A percentile compares a stretch with the other conserved stretches of the same genome.
These are phyloP conservation scores for Mallotus nudiflorus DNA, from an alignment of 345 rosid genomes.

Conservation along the genomic window DNA sequence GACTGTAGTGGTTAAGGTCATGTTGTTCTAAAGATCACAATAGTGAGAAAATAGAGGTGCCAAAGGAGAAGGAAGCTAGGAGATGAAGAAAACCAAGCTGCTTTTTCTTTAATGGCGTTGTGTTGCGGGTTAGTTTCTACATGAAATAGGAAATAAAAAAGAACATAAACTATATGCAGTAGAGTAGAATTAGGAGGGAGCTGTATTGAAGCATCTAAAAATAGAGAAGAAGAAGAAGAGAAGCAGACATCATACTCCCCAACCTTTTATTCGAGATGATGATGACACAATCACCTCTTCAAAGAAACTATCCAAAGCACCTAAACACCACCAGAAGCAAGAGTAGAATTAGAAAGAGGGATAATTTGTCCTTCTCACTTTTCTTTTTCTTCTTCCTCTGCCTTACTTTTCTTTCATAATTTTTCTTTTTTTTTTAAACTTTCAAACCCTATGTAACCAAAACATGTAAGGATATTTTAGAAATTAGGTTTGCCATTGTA, in stretches of 20 bases:
- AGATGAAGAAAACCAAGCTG: slow-evolving; percentile 87
- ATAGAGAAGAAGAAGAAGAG: slow-evolving; percentile 56
- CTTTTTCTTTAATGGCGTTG: slow-evolving; percentile 70
- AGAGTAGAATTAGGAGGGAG: too few species aligned
- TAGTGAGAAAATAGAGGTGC: slow-evolving; percentile 65
- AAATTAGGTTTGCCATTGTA: too few species aligned
- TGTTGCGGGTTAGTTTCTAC: slow-evolving; percentile 64
- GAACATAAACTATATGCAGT: too few species aligned
- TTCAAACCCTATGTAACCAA: too few species aligned
- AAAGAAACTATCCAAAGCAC: slow-evolving; percentile 61
- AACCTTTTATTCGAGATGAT: slow-evolving; percentile 54
- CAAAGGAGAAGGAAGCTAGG: slow-evolving; percentile 49
- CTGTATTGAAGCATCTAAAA: too few species aligned
- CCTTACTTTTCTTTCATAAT: too few species aligned
- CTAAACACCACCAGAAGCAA: slow-evolving; percentile 61
- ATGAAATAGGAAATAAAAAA: slow-evolving; percentile 12
- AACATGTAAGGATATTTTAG: too few species aligned
- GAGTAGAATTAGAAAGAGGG: slow-evolving; percentile 6
- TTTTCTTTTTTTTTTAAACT: too few species aligned
- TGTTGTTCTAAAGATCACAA: slow-evolving; percentile 36
- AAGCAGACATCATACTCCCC: slow-evolving; percentile 57
- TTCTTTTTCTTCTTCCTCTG: too few species aligned
- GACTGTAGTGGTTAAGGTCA: slow-evolving; percentile 33
- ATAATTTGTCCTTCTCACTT: too few species aligned
- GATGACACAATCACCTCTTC: slow-evolving; percentile 45